Evolutionary conservation across 805 yeast species (phyloP).

Genomic region (Sungouiozyma intestinalis): DNA sequence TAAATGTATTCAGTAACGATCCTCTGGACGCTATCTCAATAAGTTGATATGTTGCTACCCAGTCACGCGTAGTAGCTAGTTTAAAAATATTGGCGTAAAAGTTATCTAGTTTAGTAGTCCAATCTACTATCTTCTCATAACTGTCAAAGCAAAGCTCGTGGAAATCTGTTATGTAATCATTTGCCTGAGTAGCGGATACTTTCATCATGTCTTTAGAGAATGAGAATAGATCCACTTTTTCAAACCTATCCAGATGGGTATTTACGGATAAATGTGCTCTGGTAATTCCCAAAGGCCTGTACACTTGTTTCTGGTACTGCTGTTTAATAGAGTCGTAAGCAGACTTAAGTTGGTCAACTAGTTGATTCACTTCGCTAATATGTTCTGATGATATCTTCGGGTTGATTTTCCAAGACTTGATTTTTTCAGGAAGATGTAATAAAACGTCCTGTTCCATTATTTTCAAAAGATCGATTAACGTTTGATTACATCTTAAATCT

Average conservation of each 20-base stretch:
- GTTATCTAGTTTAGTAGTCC: constrained; percentile 54
- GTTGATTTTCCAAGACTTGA: constrained; percentile 26
- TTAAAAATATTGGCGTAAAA: constrained; percentile 47
- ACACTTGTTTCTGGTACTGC: constrained; percentile 56
- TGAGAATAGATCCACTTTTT: not conserved
- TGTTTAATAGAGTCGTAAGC: constrained; percentile 59
- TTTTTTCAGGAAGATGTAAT: constrained; percentile 38
- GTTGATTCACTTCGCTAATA: constrained; percentile 18
- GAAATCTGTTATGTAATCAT: constrained; percentile 18
- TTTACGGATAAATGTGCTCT: constrained; percentile 4
- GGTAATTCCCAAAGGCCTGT: constrained; percentile 40
- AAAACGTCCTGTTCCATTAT: constrained; percentile 56
- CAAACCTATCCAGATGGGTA: not conserved
- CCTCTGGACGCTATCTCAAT: constrained; percentile 60
- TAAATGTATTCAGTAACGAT: constrained; percentile 45
- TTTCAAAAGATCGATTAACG: constrained; percentile 55
- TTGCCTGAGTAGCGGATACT: not conserved
- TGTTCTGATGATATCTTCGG: constrained; percentile 6
- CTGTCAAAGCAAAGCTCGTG: constrained; percentile 9
- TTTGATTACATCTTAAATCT: constrained; percentile 47
- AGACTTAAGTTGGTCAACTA: constrained; percentile 26
- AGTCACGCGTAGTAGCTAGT: constrained; percentile 46
- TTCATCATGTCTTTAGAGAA: not conserved
- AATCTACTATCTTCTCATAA: constrained; percentile 42
- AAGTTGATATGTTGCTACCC: constrained; percentile 67